Percentiles rank a stretch among this genome's conserved stretches.
phyloP scores from a whole-genome alignment of 306 rosid species.

The Oemleria cerasiformis region DNA sequence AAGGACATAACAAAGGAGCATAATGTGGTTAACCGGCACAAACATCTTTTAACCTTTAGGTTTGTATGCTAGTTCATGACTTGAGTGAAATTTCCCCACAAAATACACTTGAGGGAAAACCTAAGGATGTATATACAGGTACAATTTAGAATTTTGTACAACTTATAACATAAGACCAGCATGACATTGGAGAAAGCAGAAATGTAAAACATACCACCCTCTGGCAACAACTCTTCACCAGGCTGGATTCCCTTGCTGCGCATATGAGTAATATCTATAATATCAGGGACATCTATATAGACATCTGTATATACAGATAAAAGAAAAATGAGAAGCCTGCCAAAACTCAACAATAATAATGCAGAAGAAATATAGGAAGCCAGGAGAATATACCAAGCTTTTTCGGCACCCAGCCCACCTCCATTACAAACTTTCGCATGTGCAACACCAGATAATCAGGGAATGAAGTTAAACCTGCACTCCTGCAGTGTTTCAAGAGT shows the following conservation, averaged over 20 bases:
- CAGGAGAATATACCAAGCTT: constrained; percentile 68
- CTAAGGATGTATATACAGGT: background rate
- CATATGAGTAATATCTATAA: constrained; percentile 88
- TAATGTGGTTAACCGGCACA: background rate
- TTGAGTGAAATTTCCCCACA: background rate
- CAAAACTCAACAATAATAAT: background rate
- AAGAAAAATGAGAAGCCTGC: constrained; percentile 2
- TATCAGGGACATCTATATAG: constrained; percentile 89
- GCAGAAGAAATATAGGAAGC: constrained; percentile 10
- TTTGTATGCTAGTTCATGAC: background rate
- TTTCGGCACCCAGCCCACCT: constrained; percentile 93
- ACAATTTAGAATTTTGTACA: background rate
- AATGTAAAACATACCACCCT: constrained; percentile 54
- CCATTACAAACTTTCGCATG: constrained; percentile 96
- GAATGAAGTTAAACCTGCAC: constrained; percentile 83
- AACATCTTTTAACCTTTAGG: background rate
- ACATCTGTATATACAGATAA: constrained; percentile 64
- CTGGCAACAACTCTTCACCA: constrained; percentile 83
- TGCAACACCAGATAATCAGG: constrained; percentile 96
- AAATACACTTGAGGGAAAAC: background rate
- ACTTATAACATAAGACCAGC: background rate
- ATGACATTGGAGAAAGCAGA: background rate
- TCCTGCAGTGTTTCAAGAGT: constrained; percentile 38
- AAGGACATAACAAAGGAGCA: background rate
- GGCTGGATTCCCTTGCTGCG: constrained; percentile 75